Percentiles rank a stretch among this genome's conserved stretches.
phyloP scores from a whole-genome alignment of 305 asterid species.

The Coffea humblotiana region DNA sequence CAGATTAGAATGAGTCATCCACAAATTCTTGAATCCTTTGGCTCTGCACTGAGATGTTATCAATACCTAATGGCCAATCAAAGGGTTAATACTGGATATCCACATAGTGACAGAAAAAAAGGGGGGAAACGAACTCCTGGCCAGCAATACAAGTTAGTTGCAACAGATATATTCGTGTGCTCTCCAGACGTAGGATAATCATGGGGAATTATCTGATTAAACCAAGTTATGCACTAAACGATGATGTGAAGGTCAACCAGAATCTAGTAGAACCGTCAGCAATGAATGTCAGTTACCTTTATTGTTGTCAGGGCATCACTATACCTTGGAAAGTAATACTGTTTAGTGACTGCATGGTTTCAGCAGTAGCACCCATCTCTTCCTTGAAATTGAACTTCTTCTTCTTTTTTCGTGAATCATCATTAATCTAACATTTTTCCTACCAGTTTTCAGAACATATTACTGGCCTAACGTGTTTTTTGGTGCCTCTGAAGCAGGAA shows the following conservation, averaged over 20 bases:
- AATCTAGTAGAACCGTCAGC: background rate
- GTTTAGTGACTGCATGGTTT: background rate
- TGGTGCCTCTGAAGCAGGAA: conserved; percentile 40
- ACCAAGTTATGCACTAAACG: background rate
- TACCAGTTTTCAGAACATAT: background rate
- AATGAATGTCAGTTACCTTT: background rate
- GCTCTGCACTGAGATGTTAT: background rate
- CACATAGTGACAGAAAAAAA: background rate
- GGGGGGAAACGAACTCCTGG: background rate
- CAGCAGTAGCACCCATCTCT: background rate
- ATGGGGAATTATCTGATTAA: background rate
- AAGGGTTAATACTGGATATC: background rate
- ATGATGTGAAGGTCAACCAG: background rate
- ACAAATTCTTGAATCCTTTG: background rate
- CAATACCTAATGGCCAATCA: background rate
- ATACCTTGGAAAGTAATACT: background rate
- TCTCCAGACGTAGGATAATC: background rate
- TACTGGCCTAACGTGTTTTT: background rate
- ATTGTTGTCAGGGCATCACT: no score
- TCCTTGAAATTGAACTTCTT: background rate
- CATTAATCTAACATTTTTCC: background rate
- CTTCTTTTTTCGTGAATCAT: background rate
- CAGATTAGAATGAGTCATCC: background rate
- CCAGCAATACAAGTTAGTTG: background rate
- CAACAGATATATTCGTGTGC: background rate